Conservation (phyloP, 495 filamentous ascomycete genomes). For the Cenococcum geophilum region DNA sequence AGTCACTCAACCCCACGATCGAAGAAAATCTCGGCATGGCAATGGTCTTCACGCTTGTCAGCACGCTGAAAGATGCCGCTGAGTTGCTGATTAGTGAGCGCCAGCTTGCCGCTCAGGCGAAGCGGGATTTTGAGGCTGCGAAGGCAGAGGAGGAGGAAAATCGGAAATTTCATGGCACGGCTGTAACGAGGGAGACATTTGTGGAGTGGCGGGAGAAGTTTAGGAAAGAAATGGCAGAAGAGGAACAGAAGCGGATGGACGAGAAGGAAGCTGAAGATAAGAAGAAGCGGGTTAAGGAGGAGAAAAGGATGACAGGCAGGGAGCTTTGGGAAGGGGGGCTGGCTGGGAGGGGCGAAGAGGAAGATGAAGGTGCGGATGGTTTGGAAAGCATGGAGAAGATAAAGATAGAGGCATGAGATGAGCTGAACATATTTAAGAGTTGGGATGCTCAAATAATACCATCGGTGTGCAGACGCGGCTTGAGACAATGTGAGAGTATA, state of each 20-base stretch:
- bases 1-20: conserved; percentile 60
- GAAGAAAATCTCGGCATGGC: conserved; percentile 91
- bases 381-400: conserved; percentile 61
- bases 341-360: conserved; percentile 66
- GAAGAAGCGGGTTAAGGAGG: conserved; percentile 60
- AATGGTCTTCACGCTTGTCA: conserved; percentile 93
- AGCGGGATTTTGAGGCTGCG: conserved; percentile 57
- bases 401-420: conserved; percentile 48
- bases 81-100: conserved; percentile 73
- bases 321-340: conserved; percentile 82
- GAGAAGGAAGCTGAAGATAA: conserved; percentile 69
- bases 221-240: conserved; percentile 68
- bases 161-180: conserved; percentile 87
- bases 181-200: conserved; percentile 79
- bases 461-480: background rate
- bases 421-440: background rate
- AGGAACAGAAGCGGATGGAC: conserved; percentile 54
- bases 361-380: conserved; percentile 54
- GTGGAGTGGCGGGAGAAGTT: conserved; percentile 76
- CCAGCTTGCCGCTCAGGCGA: conserved; percentile 52
- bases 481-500: no score
- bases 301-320: conserved; percentile 68
- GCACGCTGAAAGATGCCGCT: conserved; percentile 77
- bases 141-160: conserved; percentile 88
- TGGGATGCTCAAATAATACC: background rate